Evolutionary conservation across 352 stramenopile genomes (phyloP), one percentile per base, ranked within the genome.

Genomic region (Aphanomyces stellatus): DNA sequence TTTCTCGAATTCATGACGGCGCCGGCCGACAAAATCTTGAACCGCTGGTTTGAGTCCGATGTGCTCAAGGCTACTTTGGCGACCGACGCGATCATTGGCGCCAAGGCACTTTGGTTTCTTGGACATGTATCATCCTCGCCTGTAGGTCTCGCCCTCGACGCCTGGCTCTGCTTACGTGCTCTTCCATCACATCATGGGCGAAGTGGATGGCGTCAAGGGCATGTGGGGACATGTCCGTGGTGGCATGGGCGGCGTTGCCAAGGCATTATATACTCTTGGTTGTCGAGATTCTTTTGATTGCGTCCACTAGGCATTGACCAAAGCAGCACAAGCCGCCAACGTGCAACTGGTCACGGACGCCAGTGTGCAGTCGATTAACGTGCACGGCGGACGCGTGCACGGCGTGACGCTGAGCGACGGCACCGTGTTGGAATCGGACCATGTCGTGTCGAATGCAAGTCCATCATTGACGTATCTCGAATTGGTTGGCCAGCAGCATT

Each of bases 111-210:
- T 10, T 15, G 8, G 10, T 10, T 30, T 30, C 17, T 53, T 64
- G 15, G 19, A 41, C 22, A 59, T 28, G 10, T 31, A 5, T 30
- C 30, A 13, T 17, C 22, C 7, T n/a, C 25, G 4, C 19, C 17
- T 60, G 19, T 57, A 91, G 83, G 73, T 92, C 17, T 90, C 81
- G 17, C 88, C 88, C 1, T 93, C 81, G 22, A 90, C 83, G 10
- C 85, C 87, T 46, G 89, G 89, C 42, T 96, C 87, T 2, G 89
- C 85, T 0, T 97, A 97, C 65, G 94, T 97, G 48, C 69, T 97
- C 22, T 88, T 97, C 27, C 89, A 97, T 49, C 89, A 96, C 61
- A 90, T 96, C 24, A 96, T 97, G 89, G 89, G 89, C 22, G 89
- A 96, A 75, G 83, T 92, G 19, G 90, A 92, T 42, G 88, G 88